phyloP scores from a whole-genome alignment of 768 basidiomycete genomes.

The Mycena vulgaris region DNA sequence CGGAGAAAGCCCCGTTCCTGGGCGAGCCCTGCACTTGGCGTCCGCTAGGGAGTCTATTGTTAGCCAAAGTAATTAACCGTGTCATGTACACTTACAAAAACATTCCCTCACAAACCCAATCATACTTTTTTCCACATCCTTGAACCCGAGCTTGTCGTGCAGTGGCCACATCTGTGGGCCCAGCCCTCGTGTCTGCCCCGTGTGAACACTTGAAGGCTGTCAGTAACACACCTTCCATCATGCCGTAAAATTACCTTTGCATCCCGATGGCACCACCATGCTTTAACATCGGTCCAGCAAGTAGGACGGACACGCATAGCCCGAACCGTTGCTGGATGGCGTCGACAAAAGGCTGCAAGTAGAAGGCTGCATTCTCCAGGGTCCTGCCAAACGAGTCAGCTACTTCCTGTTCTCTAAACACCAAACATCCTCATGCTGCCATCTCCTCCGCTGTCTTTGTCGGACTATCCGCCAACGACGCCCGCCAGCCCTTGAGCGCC shows the following conservation, averaged over 20 bases:
- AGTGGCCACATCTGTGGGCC: not conserved
- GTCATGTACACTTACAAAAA: not conserved
- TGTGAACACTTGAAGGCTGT: conserved; percentile 5
- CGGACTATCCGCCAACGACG: not conserved
- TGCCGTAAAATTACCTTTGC: not conserved
- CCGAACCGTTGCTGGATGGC: not conserved
- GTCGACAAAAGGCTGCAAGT: not conserved
- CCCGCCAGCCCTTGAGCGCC: not conserved
- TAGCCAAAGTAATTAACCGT: not conserved
- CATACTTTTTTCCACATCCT: conserved; percentile 1
- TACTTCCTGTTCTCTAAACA: not conserved
- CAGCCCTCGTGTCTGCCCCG: not conserved
- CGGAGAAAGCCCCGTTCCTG: no score
- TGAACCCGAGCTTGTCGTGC: not conserved
- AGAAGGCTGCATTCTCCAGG: not conserved
- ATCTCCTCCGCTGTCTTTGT: not conserved
- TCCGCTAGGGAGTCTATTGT: not conserved
- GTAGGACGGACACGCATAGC: not conserved
- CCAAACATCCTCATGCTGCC: conserved; percentile 6
- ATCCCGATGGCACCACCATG: not conserved
- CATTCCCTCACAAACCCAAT: not conserved
- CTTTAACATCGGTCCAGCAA: not conserved
- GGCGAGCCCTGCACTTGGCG: not conserved
- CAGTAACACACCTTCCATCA: no score
- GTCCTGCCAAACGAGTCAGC: not conserved